These are phyloP conservation scores for Pichia sp. DNA, from an alignment of 1,139 yeast species.

Conservation along the genomic window DNA sequence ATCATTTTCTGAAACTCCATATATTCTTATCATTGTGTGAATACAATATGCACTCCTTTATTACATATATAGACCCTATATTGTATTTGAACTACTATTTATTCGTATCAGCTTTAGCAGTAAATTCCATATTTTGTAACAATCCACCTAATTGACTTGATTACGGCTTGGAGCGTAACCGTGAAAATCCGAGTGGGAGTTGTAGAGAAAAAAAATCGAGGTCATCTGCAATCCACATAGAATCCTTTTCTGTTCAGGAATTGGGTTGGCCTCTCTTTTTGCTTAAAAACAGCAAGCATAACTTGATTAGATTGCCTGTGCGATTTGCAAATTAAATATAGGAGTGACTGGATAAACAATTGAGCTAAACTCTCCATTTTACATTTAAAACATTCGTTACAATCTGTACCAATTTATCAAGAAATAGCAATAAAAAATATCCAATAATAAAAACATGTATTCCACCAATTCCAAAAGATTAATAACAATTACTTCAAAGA, in stretches of 20 bases:
- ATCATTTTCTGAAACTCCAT: not conserved
- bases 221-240: not conserved
- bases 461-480: slow-evolving; percentile 8
- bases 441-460: slow-evolving; percentile 2
- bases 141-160: not conserved
- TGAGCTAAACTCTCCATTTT: not conserved
- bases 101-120: not conserved
- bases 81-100: not conserved
- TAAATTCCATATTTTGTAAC: not conserved
- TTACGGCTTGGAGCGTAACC: not conserved
- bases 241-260: not conserved
- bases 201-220: not conserved
- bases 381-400: not conserved
- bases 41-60: not conserved
- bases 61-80: not conserved
- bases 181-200: not conserved
- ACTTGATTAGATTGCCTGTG: not conserved
- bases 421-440: not conserved
- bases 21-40: not conserved
- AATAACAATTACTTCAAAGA: slow-evolving; percentile 8
- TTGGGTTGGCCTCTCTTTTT: not conserved
- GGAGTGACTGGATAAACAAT: not conserved
- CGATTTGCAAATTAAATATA: not conserved
- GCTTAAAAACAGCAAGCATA: not conserved
- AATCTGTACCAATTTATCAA: not conserved